phyloP scores from a whole-genome alignment of 2,329 filamentous ascomycete species.

The Aspergillus sp. region DNA sequence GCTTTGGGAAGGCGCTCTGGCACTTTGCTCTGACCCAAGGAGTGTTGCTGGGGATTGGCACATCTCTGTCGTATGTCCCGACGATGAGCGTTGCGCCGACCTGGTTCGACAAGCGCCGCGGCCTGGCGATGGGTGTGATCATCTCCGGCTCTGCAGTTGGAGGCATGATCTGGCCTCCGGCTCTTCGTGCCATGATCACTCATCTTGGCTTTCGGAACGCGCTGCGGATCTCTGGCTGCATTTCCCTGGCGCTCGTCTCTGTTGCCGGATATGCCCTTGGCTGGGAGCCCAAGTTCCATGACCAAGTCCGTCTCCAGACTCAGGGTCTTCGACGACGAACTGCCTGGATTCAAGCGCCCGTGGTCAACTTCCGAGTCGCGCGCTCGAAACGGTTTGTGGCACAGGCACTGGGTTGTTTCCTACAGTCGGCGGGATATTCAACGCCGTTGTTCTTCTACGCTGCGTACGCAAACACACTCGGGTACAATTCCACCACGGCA shows the following conservation, averaged over 20 bases:
- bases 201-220: constrained; percentile 40
- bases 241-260: constrained; percentile 31
- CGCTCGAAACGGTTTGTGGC: constrained; percentile 35
- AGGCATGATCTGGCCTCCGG: constrained; percentile 41
- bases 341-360: constrained; percentile 27
- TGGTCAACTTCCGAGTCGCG: constrained; percentile 32
- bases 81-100: constrained; percentile 40
- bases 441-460: constrained; percentile 44
- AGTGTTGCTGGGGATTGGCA: constrained; percentile 39
- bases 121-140: constrained; percentile 43
- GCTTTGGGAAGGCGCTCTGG: constrained; percentile 35
- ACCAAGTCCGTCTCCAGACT: constrained; percentile 21
- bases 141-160: constrained; percentile 42
- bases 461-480: constrained; percentile 41
- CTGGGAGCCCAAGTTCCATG: constrained; percentile 32
- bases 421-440: constrained; percentile 43
- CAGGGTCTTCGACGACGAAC: constrained; percentile 16
- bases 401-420: constrained; percentile 36
- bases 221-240: constrained; percentile 32
- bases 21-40: constrained; percentile 39
- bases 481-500: constrained; percentile 36
- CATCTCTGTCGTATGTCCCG: constrained; percentile 41
- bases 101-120: constrained; percentile 39
- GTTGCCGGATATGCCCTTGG: constrained; percentile 25
- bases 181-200: constrained; percentile 31